Base-by-base conservation (phyloP, 2,329 filamentous ascomycete species). In the Dactylellina sp. region DNA sequence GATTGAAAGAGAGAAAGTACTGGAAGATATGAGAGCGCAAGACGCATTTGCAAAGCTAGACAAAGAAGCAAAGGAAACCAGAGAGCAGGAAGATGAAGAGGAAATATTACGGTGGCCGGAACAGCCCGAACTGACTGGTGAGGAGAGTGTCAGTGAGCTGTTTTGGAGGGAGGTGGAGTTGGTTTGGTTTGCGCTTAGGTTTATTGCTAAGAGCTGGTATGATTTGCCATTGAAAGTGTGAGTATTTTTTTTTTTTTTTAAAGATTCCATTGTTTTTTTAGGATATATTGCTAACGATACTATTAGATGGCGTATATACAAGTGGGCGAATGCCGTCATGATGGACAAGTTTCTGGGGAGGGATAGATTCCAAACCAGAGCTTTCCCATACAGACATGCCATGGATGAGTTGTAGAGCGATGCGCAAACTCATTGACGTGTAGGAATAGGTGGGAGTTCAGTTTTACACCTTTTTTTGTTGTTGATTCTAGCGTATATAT, bases 191-290 rank as follows among this genome's bases (percentile, higher is more conserved):
- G 89, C 88, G 0, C 84, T 87, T 52, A 85, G 86, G 77, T 87
- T 89, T 77, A 88, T 98, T 1, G 22, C 95, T 7, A 84, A 81
- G 76, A 86, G 87, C 71, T 99, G 92, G 91, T 62, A 88, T 4
- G 82, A 84, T 20, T 83, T 93, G 52, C 93, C 93, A 0, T 84
- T 81, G 49, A 86, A 85, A 75, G 65, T 91, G 91, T 95, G 85
- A 88, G 91, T 88, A 71, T 40, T 16, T 24, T 46, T 37, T 40
- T 32, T 24, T 18, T 4, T n/a, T n/a, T n/a, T n/a, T n/a, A n/a
- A n/a, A 7, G 2, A 42, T 20, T 49, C 20, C n/a, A 2, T n/a
- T 44, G 20, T 47, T 39, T 49, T 7, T 7, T 35, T 35, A 14
- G 12, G 18, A 24, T 22, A 12, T 16, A 28, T 49, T 47, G 22